Percentiles rank a stretch among this genome's conserved stretches.
Evolutionary conservation across 805 yeast genomes (phyloP).

Genomic region (Cyberlindnera sargentensis): DNA sequence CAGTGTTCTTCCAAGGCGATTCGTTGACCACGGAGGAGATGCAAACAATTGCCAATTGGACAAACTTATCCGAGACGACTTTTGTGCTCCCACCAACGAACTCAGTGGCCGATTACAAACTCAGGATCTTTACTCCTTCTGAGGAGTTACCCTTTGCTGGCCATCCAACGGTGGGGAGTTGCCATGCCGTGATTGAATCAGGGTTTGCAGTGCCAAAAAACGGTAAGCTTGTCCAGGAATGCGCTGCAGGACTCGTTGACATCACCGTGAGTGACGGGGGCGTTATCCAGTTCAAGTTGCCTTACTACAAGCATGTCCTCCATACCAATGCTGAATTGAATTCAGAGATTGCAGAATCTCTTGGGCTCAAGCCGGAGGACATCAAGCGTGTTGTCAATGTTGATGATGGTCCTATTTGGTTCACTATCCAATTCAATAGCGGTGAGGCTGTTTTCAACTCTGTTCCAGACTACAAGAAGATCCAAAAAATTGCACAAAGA

Average conservation of each 20-base stretch:
- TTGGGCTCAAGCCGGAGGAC: conserved; percentile 7
- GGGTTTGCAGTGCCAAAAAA: conserved; percentile 24
- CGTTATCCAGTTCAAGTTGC: conserved; percentile 25
- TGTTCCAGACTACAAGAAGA: conserved; percentile 25
- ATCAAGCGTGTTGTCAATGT: conserved; percentile 23
- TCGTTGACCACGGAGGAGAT: conserved; percentile 32
- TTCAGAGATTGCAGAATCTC: conserved; percentile 9
- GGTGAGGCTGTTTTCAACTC: conserved; percentile 28
- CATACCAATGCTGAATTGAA: conserved; percentile 8
- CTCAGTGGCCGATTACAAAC: conserved; percentile 36
- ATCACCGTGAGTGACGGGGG: conserved; percentile 22
- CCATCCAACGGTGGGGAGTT: conserved; percentile 54
- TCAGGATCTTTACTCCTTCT: conserved; percentile 43
- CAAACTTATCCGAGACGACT: conserved; percentile 53
- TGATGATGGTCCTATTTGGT: conserved; percentile 44
- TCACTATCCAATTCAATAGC: conserved; percentile 27
- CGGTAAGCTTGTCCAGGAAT: conserved; percentile 34
- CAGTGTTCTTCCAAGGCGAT: conserved; percentile 39
- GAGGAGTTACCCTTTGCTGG: conserved; percentile 56
- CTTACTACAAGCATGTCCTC: conserved; percentile 5
- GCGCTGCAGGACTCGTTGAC: conserved; percentile 37
- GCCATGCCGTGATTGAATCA: conserved; percentile 37
- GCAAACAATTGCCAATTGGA: conserved; percentile 49
- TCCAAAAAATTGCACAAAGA: conserved; percentile 17
- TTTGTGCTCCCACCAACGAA: conserved; percentile 38